Evolutionary conservation across 768 basidiomycete genomes (phyloP).

Genomic region (Phallus indusiatus): DNA sequence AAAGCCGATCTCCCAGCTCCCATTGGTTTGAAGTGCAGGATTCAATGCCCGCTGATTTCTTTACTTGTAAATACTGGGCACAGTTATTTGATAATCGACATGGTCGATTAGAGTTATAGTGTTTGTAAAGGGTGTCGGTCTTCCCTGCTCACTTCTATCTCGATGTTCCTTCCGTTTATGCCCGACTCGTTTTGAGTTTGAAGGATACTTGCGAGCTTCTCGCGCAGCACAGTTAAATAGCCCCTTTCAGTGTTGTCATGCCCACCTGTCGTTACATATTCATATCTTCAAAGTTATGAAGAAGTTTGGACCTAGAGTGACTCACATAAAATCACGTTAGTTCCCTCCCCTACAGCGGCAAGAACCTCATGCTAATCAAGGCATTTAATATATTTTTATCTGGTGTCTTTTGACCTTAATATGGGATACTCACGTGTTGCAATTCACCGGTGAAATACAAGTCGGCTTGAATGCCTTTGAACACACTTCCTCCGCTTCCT

Average conservation of each 20-base stretch:
- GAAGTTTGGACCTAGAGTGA: conserved; percentile 16
- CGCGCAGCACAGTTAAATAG: conserved; percentile 69
- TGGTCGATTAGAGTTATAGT: conserved; percentile 30
- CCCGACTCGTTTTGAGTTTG: conserved; percentile 19
- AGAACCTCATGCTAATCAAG: conserved; percentile 72
- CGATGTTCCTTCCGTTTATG: conserved; percentile 23
- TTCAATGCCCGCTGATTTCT: not conserved
- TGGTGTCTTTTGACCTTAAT: conserved; percentile 3
- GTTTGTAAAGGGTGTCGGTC: conserved; percentile 71
- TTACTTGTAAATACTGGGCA: not conserved
- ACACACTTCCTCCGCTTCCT: conserved; percentile 75
- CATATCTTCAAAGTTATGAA: conserved; percentile 9
- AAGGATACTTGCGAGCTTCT: conserved; percentile 50
- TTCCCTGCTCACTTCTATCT: conserved; percentile 60
- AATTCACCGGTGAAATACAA: conserved; percentile 92
- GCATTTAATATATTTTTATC: not conserved
- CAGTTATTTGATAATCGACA: not conserved
- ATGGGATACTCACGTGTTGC: conserved; percentile 50
- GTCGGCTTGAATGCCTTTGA: conserved; percentile 66
- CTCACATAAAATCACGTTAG: conserved; percentile 79
- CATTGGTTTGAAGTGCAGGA: not conserved
- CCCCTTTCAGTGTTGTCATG: conserved; percentile 96
- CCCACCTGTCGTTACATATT: conserved; percentile 42
- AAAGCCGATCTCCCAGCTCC: no score
- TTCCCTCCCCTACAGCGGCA: conserved; percentile 65